phyloP scores from a whole-genome alignment of 2,329 filamentous ascomycete species.

The Pestalotiopsis sp. region DNA sequence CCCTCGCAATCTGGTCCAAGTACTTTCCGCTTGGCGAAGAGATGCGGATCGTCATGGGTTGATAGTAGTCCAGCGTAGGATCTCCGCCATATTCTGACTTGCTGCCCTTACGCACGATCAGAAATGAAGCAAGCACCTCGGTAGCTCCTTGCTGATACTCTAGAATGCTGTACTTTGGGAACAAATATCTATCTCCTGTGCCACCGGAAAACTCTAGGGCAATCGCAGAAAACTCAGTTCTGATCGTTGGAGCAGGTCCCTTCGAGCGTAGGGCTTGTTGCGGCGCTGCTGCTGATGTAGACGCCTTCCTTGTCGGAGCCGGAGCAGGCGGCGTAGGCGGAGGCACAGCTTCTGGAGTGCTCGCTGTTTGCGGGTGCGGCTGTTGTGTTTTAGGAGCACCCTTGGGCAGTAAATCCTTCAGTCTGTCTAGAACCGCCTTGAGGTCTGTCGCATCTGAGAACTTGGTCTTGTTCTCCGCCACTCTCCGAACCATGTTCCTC shows the following conservation, averaged over 20 bases:
- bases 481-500: constrained; percentile 54
- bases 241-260: constrained; percentile 54
- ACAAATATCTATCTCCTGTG: constrained; percentile 75
- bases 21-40: constrained; percentile 57
- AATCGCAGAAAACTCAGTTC: constrained; percentile 66
- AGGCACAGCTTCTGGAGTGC: constrained; percentile 34
- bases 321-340: constrained; percentile 26
- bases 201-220: constrained; percentile 71
- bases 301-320: constrained; percentile 30
- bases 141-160: constrained; percentile 65
- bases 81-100: constrained; percentile 67
- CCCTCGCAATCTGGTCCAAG: constrained; percentile 62
- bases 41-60: constrained; percentile 70
- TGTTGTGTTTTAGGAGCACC: constrained; percentile 30
- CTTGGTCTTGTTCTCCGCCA: constrained; percentile 53
- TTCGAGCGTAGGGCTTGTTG: constrained; percentile 64
- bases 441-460: constrained; percentile 58
- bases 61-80: constrained; percentile 71
- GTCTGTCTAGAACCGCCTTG: constrained; percentile 53
- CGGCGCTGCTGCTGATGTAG: constrained; percentile 29
- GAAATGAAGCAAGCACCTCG: constrained; percentile 73
- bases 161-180: constrained; percentile 77
- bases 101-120: constrained; percentile 75
- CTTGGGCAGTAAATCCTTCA: constrained; percentile 47
- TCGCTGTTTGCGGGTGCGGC: constrained; percentile 28